Evolutionary conservation across 1,284 basidiomycete species (phyloP).

Genomic region (Hymenochaete sp.): DNA sequence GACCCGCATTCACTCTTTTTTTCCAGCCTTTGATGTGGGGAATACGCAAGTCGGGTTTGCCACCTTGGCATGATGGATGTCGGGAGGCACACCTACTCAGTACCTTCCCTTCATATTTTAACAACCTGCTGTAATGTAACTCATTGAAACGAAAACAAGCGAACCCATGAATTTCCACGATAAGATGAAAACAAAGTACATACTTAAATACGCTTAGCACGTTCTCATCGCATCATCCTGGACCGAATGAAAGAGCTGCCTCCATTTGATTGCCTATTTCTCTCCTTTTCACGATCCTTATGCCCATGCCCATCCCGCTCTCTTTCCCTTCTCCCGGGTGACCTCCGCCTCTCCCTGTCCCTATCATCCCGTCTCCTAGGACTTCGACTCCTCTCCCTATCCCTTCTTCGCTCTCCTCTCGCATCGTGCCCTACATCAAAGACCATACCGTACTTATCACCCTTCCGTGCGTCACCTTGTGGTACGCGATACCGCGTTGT

Average conservation of each 20-base stretch:
- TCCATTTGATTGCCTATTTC: conserved; percentile 11
- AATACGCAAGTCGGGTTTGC: conserved; percentile 3
- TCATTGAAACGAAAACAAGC: too few relatives aligned
- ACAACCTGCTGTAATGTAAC: too few relatives aligned
- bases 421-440: conserved; percentile 46
- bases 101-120: too few relatives aligned
- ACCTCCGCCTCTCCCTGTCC: conserved; percentile 18
- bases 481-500: conserved; percentile 53
- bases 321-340: conserved; percentile 17
- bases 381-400: conserved; percentile 24
- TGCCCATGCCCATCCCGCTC: conserved; percentile 15
- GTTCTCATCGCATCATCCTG: too few relatives aligned
- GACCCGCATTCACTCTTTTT: neutral
- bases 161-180: too few relatives aligned
- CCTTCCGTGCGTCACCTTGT: conserved; percentile 24
- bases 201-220: too few relatives aligned
- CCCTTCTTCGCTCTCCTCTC: conserved; percentile 17
- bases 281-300: conserved; percentile 2
- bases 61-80: too few relatives aligned
- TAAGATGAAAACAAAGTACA: too few relatives aligned
- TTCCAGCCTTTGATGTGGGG: neutral
- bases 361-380: conserved; percentile 19
- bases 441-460: conserved; percentile 56
- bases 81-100: too few relatives aligned
- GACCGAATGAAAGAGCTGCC: conserved; percentile 10